These are phyloP conservation scores for Chlorella sorokiniana DNA, from an alignment of 139 green algal genomes.

Conservation along the genomic window DNA sequence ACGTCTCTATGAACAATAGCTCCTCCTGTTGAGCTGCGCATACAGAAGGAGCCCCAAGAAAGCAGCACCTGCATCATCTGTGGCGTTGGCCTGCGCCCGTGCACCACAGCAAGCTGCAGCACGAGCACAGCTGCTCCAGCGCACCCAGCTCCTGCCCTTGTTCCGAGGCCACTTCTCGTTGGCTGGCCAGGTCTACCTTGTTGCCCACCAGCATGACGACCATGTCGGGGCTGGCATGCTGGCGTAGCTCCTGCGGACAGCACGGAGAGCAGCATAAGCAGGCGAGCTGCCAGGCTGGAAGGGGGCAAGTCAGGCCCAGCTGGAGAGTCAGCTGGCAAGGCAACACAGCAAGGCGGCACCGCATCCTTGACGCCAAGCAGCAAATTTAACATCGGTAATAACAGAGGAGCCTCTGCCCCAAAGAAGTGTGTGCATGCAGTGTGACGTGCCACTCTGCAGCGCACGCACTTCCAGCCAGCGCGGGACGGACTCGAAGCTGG, in stretches of 20 bases:
- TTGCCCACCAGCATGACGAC: slow-evolving; percentile 87
- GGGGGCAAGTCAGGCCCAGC: too few relatives aligned
- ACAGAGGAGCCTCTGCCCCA: too few relatives aligned
- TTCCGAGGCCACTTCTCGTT: slow-evolving; percentile 61
- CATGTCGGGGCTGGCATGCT: slow-evolving; percentile 96
- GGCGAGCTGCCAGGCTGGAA: too few relatives aligned
- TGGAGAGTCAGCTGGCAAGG: too few relatives aligned
- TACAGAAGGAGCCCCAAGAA: not conserved
- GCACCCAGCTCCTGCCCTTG: slow-evolving; percentile 37
- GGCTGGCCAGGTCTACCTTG: slow-evolving; percentile 75
- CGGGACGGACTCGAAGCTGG: slow-evolving; percentile 94
- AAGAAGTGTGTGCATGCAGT: too few relatives aligned
- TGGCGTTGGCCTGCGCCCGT: too few relatives aligned
- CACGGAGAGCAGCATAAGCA: not conserved
- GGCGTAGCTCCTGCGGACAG: slow-evolving; percentile 82
- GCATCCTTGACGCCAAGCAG: too few relatives aligned
- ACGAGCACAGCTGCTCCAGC: not conserved
- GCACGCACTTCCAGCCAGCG: slow-evolving; percentile 80
- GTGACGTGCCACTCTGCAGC: not conserved
- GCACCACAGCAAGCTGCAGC: slow-evolving; percentile 13
- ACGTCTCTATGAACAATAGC: slow-evolving; percentile 71
- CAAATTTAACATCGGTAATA: too few relatives aligned
- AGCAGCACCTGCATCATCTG: not conserved
- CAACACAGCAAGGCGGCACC: too few relatives aligned
- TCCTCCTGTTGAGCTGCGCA: slow-evolving; percentile 7